Percentiles rank a stretch among this genome's conserved stretches.
phyloP scores from a whole-genome alignment of 768 basidiomycete genomes.

The Collybiopsis luxurians region DNA sequence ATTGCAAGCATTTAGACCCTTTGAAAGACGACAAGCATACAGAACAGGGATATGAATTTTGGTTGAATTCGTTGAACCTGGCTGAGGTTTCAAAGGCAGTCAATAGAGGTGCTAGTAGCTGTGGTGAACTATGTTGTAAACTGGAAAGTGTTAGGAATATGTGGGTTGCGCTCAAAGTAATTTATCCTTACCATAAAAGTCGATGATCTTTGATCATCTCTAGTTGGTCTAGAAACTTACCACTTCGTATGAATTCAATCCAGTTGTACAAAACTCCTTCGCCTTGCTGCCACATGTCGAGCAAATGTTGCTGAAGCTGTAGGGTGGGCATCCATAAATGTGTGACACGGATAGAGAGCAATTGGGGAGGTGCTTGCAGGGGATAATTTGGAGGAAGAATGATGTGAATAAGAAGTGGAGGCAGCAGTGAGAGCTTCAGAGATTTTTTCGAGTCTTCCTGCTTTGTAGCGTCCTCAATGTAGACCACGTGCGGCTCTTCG shows the following conservation, averaged over 20 bases:
- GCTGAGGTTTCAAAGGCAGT: constrained; percentile 44
- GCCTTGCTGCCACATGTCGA: constrained; percentile 59
- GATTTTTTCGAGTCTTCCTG: constrained; percentile 7
- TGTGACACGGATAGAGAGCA: constrained; percentile 52
- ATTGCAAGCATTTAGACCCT: constrained; percentile 69
- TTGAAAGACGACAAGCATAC: constrained; percentile 76
- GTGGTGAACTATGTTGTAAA: constrained; percentile 57
- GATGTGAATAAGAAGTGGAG: constrained; percentile 60
- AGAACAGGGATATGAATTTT: constrained; percentile 65
- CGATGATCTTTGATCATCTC: constrained; percentile 24
- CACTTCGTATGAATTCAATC: constrained; percentile 70
- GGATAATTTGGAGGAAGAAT: constrained; percentile 57
- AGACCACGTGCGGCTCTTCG: constrained; percentile 35
- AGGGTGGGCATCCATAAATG: constrained; percentile 57
- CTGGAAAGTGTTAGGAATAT: constrained; percentile 1
- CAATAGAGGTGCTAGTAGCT: constrained; percentile 46
- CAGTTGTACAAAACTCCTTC: constrained; percentile 64
- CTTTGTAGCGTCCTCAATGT: constrained; percentile 26
- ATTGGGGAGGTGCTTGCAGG: constrained; percentile 44
- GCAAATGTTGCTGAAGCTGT: constrained; percentile 37
- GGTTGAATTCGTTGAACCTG: constrained; percentile 53
- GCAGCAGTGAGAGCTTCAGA: constrained; percentile 49
- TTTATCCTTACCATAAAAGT: constrained; percentile 35
- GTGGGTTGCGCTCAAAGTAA: background rate
- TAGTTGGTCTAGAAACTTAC: constrained; percentile 56